Percentiles rank a stretch among this genome's conserved stretches.
These are phyloP conservation scores for Ophiocordyceps camponoti-leonardi DNA, from an alignment of 2,329 filamentous ascomycete species.

Conservation along the genomic window DNA sequence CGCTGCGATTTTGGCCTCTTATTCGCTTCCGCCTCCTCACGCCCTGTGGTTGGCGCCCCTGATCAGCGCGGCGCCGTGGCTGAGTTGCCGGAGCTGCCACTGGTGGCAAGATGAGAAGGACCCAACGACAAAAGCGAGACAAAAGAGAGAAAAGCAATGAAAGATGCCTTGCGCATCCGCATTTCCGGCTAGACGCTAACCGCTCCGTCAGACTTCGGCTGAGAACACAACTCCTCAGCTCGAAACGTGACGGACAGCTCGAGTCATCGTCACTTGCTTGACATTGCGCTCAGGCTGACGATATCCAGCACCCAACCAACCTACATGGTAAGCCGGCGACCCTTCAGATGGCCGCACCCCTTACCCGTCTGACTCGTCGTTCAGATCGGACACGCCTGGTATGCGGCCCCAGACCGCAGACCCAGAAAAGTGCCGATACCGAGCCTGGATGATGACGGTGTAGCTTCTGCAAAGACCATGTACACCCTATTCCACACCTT, in stretches of 20 bases:
- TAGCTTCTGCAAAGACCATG: background rate
- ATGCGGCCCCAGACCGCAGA: too few relatives aligned
- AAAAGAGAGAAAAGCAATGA: background rate
- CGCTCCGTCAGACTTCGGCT: too few relatives aligned
- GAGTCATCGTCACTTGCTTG: too few relatives aligned
- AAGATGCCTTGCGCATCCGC: background rate
- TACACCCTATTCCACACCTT: too few relatives aligned
- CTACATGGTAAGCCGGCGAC: background rate
- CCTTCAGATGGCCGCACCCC: background rate
- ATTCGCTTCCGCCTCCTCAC: conserved; percentile 12
- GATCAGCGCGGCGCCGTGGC: background rate
- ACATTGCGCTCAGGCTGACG: too few relatives aligned
- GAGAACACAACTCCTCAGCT: too few relatives aligned
- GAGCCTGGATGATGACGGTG: background rate
- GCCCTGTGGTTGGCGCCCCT: background rate
- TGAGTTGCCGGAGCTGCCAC: background rate
- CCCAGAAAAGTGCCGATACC: too few relatives aligned
- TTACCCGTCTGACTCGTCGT: too few relatives aligned
- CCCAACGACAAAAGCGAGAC: background rate
- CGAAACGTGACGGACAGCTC: too few relatives aligned
- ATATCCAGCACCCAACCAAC: background rate
- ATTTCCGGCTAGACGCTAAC: too few relatives aligned
- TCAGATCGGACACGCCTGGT: too few relatives aligned
- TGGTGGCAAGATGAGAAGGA: background rate
- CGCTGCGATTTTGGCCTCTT: conserved; percentile 37